Conservation (phyloP, 257 asterid species). For the Penstemon barbatus region DNA sequence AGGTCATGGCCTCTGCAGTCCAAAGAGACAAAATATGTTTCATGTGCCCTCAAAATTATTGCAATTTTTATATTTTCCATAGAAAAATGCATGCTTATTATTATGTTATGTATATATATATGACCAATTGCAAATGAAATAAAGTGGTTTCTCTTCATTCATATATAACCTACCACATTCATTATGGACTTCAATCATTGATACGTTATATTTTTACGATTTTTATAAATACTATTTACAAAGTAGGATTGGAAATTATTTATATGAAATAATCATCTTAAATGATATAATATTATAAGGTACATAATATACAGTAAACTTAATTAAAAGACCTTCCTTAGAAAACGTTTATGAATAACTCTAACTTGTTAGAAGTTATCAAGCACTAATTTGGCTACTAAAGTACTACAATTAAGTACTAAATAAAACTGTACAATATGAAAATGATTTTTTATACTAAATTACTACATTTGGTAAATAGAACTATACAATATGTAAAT, state of each 20-base stretch:
- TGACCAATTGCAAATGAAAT: not conserved
- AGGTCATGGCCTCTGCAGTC: constrained; percentile 31
- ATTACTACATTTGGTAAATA: no score
- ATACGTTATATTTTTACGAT: not conserved
- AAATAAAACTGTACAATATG: no score
- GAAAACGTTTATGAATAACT: no score
- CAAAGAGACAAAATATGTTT: constrained; percentile 39
- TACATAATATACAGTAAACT: not conserved
- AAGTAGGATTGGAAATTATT: not conserved
- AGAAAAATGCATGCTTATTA: not conserved
- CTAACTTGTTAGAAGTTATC: no score
- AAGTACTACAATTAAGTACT: no score
- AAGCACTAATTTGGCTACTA: no score
- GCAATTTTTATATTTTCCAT: not conserved
- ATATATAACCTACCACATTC: constrained; percentile 9
- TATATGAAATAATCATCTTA: not conserved
- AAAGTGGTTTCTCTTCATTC: constrained; percentile 6
- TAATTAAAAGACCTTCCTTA: not conserved
- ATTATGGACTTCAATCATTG: constrained; percentile 23
- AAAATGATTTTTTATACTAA: no score
- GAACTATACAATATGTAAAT: no score
- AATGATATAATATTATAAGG: not conserved
- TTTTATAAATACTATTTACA: not conserved
- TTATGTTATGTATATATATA: not conserved
- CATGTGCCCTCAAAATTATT: constrained; percentile 43